Conservation (phyloP, 2,329 filamentous ascomycete genomes). For the Pseudocercospora crystallina region DNA sequence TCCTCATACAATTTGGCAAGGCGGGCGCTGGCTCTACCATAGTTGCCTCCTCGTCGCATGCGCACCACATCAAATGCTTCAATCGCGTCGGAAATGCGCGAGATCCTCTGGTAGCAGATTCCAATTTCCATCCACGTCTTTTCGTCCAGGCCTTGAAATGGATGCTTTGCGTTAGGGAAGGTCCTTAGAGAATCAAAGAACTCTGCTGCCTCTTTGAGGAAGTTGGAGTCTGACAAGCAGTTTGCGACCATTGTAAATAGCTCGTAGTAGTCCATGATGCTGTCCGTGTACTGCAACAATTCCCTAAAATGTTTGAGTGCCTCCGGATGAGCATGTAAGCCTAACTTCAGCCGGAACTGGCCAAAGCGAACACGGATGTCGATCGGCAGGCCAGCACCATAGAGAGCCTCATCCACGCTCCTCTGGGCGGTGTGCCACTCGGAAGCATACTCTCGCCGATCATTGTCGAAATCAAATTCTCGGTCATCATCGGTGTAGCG, state of each 20-base stretch:
- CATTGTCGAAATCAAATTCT: conserved; percentile 81
- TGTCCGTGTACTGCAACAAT: conserved; percentile 65
- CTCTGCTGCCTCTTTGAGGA: conserved; percentile 57
- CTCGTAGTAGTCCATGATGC: conserved; percentile 68
- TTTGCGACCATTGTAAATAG: conserved; percentile 73
- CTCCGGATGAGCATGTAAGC: conserved; percentile 63
- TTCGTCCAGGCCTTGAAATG: conserved; percentile 39
- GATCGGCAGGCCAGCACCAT: conserved; percentile 72
- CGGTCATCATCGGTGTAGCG: conserved; percentile 67
- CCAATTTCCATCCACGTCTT: conserved; percentile 57
- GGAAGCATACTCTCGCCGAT: conserved; percentile 61
- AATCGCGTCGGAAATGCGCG: conserved; percentile 68
- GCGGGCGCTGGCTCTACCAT: conserved; percentile 20
- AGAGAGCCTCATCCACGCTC: conserved; percentile 54
- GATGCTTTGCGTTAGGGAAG: conserved; percentile 40
- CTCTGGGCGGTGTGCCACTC: conserved; percentile 57
- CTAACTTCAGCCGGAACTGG: conserved; percentile 73
- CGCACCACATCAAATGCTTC: conserved; percentile 74
- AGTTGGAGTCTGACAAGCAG: conserved; percentile 52
- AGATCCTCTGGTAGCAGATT: conserved; percentile 66
- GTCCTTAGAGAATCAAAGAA: conserved; percentile 54
- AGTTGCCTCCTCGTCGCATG: conserved; percentile 15
- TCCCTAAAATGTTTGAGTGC: conserved; percentile 57
- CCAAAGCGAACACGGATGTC: conserved; percentile 84
- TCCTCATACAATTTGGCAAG: conserved; percentile 80